phyloP scores from a whole-genome alignment of 1,284 basidiomycete genomes.

The Phylloboletellus chloephorus region DNA sequence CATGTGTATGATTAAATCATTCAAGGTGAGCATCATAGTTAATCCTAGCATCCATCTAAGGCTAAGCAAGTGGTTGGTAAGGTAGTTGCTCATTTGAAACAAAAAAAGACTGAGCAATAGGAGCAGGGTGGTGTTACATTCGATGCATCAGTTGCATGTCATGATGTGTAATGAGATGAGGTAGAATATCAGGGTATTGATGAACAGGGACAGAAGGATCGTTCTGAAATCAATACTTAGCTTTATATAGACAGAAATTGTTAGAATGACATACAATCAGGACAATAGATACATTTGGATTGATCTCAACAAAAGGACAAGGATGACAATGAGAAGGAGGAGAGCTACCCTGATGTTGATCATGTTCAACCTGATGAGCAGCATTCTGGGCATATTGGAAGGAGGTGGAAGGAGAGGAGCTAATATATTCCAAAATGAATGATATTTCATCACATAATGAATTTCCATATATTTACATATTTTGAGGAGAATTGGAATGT shows the following conservation, averaged over 20 bases:
- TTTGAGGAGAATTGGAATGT: too few species aligned
- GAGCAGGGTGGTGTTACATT: too few species aligned
- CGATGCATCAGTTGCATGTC: not conserved
- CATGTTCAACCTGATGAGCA: not conserved
- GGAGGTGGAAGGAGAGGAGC: conserved; percentile 1
- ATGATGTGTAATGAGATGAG: not conserved
- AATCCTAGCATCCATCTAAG: too few species aligned
- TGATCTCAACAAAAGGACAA: not conserved
- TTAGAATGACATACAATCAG: not conserved
- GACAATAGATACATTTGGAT: not conserved
- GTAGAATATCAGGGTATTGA: conserved; percentile 10
- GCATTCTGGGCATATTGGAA: not conserved
- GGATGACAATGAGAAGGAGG: not conserved
- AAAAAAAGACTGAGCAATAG: too few species aligned
- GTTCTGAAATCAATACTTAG: not conserved
- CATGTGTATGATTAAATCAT: too few species aligned
- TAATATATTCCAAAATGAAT: too few species aligned
- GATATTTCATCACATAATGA: too few species aligned
- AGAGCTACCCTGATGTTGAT: conserved; percentile 4
- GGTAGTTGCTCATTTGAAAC: too few species aligned
- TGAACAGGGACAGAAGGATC: conserved; percentile 3
- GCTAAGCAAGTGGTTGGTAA: too few species aligned
- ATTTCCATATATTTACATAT: too few species aligned
- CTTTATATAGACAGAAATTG: not conserved
- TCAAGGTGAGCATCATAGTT: too few species aligned